Evolutionary conservation across 768 basidiomycete genomes (phyloP), one percentile per base, ranked within the genome.

Genomic region (Coprinopsis cinerea): DNA sequence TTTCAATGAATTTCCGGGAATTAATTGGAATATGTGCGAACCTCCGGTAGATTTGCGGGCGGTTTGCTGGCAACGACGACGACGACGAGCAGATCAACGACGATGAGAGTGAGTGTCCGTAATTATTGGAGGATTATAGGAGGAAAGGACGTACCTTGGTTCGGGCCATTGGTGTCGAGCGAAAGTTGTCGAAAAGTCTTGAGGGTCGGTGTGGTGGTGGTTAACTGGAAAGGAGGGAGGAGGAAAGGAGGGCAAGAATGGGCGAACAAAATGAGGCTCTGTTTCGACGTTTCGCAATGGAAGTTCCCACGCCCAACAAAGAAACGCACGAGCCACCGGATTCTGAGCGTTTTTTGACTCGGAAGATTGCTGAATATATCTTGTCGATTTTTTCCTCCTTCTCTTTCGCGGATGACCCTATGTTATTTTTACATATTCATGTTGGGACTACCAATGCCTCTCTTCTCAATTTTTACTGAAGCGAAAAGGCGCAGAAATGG

Each of bases 41-140:
- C 92, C 93, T 87, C 95, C 95, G 57, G 95, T 96, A 51, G 94
- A 96, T 79, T 97, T 96, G 73, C 94, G 92, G 65, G 94, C 94
- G 67, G 93, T 96, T 92, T 96, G 94, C 93, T 92, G 58, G 58
- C 58, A 61, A 68, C 55, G 61, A 65, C 57, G 64, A 62, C 59
- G 56, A 55, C 36, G 26, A 48, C 28, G 40, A 52, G 42, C 26
- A 37, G 6, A 46, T 30, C n/a, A n/a, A n/a, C n/a, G n/a, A n/a
- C 42, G 47, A 51, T 11, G 30, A 27, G 3, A 51, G 30, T 48
- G 40, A 42, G 56, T n/a, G n/a, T 58, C 59, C 27, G n/a, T 22
- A 34, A 26, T 23, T 39, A 27, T 36, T 5, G 6, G 25, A 26
- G 24, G 30, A 64, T 63, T 48, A 64, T 52, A 54, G 39, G 51